Percentiles rank a stretch among this genome's conserved stretches.
These are phyloP conservation scores for Pontederia paniculata DNA, from an alignment of 176 grass and related monocot species.

Conservation along the genomic window DNA sequence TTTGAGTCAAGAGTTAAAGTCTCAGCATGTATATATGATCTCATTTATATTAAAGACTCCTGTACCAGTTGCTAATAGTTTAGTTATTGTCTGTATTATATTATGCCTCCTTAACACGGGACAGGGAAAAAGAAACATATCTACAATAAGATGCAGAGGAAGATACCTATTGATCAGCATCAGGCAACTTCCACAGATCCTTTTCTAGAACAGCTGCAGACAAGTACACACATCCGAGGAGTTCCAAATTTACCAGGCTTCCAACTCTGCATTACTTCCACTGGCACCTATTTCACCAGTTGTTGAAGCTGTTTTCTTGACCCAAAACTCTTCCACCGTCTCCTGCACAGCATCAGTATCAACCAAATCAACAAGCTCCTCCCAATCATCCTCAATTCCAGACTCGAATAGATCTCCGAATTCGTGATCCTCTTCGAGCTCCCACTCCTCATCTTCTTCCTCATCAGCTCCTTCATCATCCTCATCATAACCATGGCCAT, in stretches of 20 bases:
- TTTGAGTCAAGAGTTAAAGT: no score
- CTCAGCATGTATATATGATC: no score
- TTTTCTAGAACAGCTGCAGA: neutral
- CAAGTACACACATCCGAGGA: no score
- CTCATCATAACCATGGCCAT: neutral
- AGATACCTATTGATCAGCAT: neutral
- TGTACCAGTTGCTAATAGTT: no score
- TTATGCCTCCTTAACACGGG: no score
- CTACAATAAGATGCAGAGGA: no score
- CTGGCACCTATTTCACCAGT: conserved; percentile 24
- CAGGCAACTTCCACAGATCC: neutral
- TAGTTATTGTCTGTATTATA: no score
- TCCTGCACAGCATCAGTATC: conserved; percentile 24
- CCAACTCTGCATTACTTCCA: conserved; percentile 25
- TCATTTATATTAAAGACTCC: no score
- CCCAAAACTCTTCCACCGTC: conserved; percentile 65
- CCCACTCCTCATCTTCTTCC: conserved; percentile 19
- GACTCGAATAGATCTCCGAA: conserved; percentile 47
- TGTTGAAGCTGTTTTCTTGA: conserved; percentile 40
- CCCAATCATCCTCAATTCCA: conserved; percentile 49
- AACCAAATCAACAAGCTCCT: conserved; percentile 27
- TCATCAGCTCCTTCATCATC: conserved; percentile 17
- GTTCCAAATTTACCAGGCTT: conserved; percentile 51
- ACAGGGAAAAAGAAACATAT: no score
- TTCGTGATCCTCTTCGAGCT: conserved; percentile 37